Evolutionary conservation across 306 rosid genomes (phyloP).

Genomic region (Prunus mongolica): DNA sequence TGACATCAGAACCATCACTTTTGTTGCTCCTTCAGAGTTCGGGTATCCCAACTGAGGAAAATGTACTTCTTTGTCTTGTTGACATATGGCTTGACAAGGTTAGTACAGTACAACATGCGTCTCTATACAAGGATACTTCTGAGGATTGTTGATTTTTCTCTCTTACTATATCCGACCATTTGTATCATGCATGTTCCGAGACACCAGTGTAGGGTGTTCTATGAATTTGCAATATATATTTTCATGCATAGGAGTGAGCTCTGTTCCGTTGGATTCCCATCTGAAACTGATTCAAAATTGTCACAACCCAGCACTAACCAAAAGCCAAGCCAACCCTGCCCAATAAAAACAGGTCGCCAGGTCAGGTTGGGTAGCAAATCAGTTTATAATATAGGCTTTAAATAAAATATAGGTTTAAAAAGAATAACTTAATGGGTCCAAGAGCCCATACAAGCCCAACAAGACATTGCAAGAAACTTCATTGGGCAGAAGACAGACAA

Average conservation of each 20-base stretch:
- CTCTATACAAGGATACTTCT: background rate
- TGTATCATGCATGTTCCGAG: background rate
- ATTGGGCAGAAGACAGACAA: background rate
- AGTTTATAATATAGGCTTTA: background rate
- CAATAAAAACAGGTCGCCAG: background rate
- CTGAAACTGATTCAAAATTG: background rate
- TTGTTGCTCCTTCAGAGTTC: constrained; percentile 58
- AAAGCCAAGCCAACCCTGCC: background rate
- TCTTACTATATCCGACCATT: background rate
- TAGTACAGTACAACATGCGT: constrained; percentile 24
- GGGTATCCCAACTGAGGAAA: constrained; percentile 64
- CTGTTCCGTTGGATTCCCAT: background rate
- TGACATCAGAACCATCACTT: constrained; percentile 80
- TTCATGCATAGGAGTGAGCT: background rate
- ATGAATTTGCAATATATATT: background rate
- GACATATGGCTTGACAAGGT: constrained; percentile 99
- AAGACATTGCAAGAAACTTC: background rate
- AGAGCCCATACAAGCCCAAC: background rate
- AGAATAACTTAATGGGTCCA: background rate
- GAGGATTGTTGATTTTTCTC: constrained; percentile 10
- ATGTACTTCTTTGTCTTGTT: constrained; percentile 80
- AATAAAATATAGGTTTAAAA: background rate
- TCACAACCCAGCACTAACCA: background rate
- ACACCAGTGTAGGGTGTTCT: background rate
- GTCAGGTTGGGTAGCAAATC: background rate